These are phyloP conservation scores for Sordariomycetes sp. DNA, from an alignment of 2,329 filamentous ascomycete genomes.

Conservation along the genomic window DNA sequence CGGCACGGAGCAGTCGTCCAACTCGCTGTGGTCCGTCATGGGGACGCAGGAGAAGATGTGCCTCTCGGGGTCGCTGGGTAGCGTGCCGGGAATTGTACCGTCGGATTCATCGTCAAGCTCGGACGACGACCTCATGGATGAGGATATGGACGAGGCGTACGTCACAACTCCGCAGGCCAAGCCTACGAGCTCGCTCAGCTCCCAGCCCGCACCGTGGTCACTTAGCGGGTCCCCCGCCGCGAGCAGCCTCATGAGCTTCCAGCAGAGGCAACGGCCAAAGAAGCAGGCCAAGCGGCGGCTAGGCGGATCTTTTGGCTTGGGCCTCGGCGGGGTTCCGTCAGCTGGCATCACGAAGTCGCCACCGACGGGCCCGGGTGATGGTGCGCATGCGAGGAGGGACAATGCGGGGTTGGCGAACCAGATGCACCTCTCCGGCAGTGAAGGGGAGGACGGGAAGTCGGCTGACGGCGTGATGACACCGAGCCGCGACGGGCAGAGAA, in stretches of 20 bases:
- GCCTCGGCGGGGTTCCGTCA: conserved; percentile 24
- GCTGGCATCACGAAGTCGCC: conserved; percentile 55
- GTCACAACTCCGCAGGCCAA: conserved; percentile 61
- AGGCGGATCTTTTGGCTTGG: conserved; percentile 33
- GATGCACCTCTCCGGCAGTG: conserved; percentile 68
- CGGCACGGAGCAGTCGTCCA: conserved; percentile 50
- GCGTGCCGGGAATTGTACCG: conserved; percentile 50
- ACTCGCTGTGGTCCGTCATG: conserved; percentile 59
- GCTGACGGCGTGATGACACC: conserved; percentile 28
- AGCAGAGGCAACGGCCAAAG: conserved; percentile 61
- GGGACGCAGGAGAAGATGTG: conserved; percentile 55
- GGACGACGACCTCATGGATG: conserved; percentile 58
- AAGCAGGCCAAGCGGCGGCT: conserved; percentile 47
- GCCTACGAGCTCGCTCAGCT: not conserved
- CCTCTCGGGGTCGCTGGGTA: conserved; percentile 68
- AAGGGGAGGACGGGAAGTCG: conserved; percentile 38
- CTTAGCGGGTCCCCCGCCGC: conserved; percentile 26
- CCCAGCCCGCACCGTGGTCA: conserved; percentile 45
- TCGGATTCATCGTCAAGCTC: conserved; percentile 68
- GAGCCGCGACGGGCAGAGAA: conserved; percentile 46
- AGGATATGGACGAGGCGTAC: conserved; percentile 68
- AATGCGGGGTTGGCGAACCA: conserved; percentile 86
- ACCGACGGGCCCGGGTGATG: conserved; percentile 30
- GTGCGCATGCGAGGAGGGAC: conserved; percentile 54
- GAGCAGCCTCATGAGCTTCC: conserved; percentile 65